Conservation (phyloP, 306 rosid genomes). For the Pyrus bretschneideri region DNA sequence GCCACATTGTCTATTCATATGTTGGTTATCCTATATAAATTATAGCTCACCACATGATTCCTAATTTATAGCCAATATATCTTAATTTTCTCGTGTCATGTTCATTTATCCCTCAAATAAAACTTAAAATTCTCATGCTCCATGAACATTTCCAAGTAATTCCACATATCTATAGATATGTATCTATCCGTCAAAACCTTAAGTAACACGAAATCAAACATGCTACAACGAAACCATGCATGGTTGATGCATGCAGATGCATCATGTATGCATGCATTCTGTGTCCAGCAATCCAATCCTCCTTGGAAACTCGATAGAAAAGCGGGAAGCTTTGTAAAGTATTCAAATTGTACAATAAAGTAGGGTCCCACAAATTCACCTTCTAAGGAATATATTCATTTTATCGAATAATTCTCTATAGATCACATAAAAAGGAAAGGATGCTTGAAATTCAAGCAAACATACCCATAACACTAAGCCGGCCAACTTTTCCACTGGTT, state of each 20-base stretch:
- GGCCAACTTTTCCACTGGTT: slow-evolving; percentile 51
- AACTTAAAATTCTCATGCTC: too few species aligned
- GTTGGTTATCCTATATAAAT: too few species aligned
- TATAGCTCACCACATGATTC: too few species aligned
- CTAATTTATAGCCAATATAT: too few species aligned
- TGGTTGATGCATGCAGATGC: neutral
- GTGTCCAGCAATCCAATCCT: neutral
- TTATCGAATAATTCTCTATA: slow-evolving; percentile 61
- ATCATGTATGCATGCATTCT: neutral
- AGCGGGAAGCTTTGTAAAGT: slow-evolving; percentile 34
- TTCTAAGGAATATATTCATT: slow-evolving; percentile 77
- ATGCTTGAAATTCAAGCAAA: slow-evolving; percentile 98
- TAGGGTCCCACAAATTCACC: slow-evolving; percentile 62
- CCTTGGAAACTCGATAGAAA: slow-evolving; percentile 11
- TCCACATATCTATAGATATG: too few species aligned
- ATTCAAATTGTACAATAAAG: slow-evolving; percentile 32
- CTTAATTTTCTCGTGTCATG: too few species aligned
- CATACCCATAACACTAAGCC: slow-evolving; percentile 65
- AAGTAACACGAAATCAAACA: too few species aligned
- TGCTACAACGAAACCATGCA: neutral
- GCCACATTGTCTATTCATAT: too few species aligned
- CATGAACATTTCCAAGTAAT: too few species aligned
- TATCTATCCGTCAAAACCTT: too few species aligned
- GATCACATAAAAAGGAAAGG: slow-evolving; percentile 47
- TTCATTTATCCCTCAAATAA: too few species aligned